Percentiles rank a stretch among this genome's conserved stretches.
Conservation (phyloP, 805 yeast species). For the Yamadazyma sp. region DNA sequence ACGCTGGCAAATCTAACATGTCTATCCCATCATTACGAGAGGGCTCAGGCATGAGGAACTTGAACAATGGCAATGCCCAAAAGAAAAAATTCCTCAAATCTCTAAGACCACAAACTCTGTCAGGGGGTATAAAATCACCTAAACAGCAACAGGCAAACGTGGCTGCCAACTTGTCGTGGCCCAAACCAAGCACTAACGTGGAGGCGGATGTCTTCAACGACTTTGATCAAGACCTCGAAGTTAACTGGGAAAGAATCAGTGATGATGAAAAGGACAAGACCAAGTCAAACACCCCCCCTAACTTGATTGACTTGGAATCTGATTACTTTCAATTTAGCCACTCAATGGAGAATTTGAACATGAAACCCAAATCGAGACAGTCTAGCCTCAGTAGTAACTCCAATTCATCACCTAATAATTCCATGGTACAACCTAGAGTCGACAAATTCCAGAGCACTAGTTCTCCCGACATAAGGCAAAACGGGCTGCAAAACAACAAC, state of each 20-base stretch:
- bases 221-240: constrained; percentile 38
- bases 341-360: constrained; percentile 24
- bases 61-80: constrained; percentile 5
- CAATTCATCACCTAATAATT: constrained; percentile 14
- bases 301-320: constrained; percentile 70
- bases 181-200: constrained; percentile 16
- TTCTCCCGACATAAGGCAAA: constrained; percentile 13
- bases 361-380: constrained; percentile 15
- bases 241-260: constrained; percentile 29
- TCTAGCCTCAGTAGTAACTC: constrained; percentile 9
- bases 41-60: constrained; percentile 11
- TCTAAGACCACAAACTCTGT: constrained; percentile 22
- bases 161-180: constrained; percentile 35
- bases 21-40: constrained; percentile 29
- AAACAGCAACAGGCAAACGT: constrained; percentile 24
- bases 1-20: constrained; percentile 13
- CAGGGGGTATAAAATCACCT: constrained; percentile 7
- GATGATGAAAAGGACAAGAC: constrained; percentile 11
- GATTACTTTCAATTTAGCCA: constrained; percentile 39
- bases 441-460: constrained; percentile 12
- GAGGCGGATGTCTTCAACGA: constrained; percentile 33
- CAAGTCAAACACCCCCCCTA: constrained; percentile 30
- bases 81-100: constrained; percentile 30
- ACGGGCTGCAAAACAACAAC: background rate
- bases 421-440: constrained; percentile 12